These are phyloP conservation scores for Eucalyptus regnans DNA, from an alignment of 345 rosid genomes.

Conservation along the genomic window DNA sequence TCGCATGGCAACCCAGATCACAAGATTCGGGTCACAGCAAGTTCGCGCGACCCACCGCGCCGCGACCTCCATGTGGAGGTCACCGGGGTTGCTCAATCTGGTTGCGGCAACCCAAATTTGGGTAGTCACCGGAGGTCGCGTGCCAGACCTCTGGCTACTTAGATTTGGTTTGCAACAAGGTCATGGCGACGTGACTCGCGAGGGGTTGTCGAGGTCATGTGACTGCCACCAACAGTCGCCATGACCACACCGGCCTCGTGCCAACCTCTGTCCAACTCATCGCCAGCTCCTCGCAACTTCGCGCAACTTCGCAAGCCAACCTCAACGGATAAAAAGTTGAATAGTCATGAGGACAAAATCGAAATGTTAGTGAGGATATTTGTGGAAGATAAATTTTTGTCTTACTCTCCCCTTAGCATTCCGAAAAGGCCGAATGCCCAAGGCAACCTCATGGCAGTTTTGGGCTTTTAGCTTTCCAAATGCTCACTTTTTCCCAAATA, in stretches of 20 bases:
- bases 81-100: fast-evolving
- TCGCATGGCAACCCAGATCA: too few species aligned
- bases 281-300: fast-evolving
- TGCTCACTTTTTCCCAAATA: too few species aligned
- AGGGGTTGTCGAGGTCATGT: fast-evolving
- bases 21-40: fast-evolving
- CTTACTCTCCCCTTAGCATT: fast-evolving
- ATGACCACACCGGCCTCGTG: too few species aligned
- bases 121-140: fast-evolving
- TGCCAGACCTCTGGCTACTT: fast-evolving
- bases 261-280: fast-evolving
- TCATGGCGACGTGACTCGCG: fast-evolving
- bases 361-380: too few species aligned
- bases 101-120: fast-evolving
- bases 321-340: fast-evolving
- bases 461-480: too few species aligned
- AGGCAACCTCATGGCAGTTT: too few species aligned
- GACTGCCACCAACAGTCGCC: fast-evolving
- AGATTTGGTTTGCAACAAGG: fast-evolving
- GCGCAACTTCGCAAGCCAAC: fast-evolving
- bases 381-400: fast-evolving
- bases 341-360: fast-evolving
- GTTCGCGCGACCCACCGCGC: fast-evolving
- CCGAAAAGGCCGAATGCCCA: fast-evolving
- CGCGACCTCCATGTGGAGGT: fast-evolving